These are phyloP conservation scores for Mycena kentingensis DNA, from an alignment of 768 basidiomycete species.

Conservation along the genomic window DNA sequence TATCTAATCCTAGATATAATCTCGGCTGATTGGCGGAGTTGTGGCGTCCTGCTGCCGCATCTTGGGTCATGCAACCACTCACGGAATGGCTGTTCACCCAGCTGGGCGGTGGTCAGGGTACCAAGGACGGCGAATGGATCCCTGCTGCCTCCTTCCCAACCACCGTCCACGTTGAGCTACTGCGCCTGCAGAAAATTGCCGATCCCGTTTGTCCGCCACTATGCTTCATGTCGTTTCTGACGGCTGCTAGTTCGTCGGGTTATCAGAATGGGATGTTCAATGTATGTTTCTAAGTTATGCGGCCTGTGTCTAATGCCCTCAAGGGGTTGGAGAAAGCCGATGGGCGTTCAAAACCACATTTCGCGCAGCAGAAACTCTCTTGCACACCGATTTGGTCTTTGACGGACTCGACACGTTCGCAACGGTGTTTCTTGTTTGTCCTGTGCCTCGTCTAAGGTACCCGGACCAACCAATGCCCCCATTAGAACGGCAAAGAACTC, in stretches of 20 bases:
- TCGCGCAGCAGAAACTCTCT: conserved; percentile 44
- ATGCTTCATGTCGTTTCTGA: background rate
- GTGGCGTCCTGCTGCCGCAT: background rate
- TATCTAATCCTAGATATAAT: background rate
- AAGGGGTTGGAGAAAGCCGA: conserved; percentile 88
- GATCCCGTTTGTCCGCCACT: conserved; percentile 65
- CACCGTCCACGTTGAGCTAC: conserved; percentile 82
- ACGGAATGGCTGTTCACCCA: conserved; percentile 70
- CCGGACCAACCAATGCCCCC: background rate
- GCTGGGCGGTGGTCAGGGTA: conserved; percentile 59
- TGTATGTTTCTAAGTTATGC: conserved; percentile 49
- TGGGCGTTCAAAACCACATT: conserved; percentile 84
- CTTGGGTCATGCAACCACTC: conserved; percentile 24
- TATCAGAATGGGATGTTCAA: conserved; percentile 90
- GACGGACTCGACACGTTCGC: conserved; percentile 93
- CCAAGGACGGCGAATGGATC: conserved; percentile 68
- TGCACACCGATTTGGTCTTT: conserved; percentile 75
- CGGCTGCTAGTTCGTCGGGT: conserved; percentile 60
- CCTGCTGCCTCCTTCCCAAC: conserved; percentile 71
- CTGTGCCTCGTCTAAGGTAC: background rate
- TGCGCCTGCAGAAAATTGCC: conserved; percentile 71
- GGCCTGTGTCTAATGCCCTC: background rate
- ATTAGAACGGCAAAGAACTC: conserved; percentile 73
- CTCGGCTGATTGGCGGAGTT: background rate
- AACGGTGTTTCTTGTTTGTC: conserved; percentile 63